These are phyloP conservation scores for Dioscorea cayenensis DNA, from an alignment of 116 monocot species.

Conservation along the genomic window DNA sequence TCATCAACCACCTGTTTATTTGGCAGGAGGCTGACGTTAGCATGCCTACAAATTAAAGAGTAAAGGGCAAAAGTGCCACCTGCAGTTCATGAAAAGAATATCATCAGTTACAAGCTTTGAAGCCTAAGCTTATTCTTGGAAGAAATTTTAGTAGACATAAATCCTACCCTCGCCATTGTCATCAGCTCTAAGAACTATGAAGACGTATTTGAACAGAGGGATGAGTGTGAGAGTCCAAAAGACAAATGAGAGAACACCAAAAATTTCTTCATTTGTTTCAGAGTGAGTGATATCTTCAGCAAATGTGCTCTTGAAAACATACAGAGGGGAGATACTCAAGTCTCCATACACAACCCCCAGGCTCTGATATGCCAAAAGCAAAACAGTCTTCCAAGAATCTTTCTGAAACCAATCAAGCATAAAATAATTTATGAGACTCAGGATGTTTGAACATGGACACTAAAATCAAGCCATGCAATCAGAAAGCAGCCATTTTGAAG, in stretches of 20 bases:
- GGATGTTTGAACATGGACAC: not conserved
- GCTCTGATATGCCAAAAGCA: conserved; percentile 93
- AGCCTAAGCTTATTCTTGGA: not conserved
- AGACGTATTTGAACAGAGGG: conserved; percentile 94
- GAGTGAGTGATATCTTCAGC: conserved; percentile 96
- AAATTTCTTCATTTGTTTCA: conserved; percentile 90
- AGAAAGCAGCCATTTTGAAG: not conserved
- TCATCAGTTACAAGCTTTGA: not conserved
- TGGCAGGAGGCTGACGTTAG: conserved; percentile 87
- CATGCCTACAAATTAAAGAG: conserved; percentile 85
- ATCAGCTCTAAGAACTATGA: conserved; percentile 93
- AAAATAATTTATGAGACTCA: conserved; percentile 8
- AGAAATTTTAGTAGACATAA: not conserved
- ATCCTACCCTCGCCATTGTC: conserved; percentile 90
- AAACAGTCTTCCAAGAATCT: conserved; percentile 77
- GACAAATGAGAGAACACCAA: conserved; percentile 85
- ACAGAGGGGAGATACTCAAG: conserved; percentile 90
- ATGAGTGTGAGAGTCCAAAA: conserved; percentile 98
- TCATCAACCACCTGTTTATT: conserved; percentile 87
- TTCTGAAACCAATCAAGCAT: conserved; percentile 27
- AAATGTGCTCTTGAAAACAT: conserved; percentile 93
- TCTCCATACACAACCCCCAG: conserved; percentile 94
- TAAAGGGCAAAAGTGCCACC: conserved; percentile 96
- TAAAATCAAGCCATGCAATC: not conserved
- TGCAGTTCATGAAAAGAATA: conserved; percentile 17